phyloP scores from a whole-genome alignment of 2,329 filamentous ascomycete species.

The Aspergillus sp. region DNA sequence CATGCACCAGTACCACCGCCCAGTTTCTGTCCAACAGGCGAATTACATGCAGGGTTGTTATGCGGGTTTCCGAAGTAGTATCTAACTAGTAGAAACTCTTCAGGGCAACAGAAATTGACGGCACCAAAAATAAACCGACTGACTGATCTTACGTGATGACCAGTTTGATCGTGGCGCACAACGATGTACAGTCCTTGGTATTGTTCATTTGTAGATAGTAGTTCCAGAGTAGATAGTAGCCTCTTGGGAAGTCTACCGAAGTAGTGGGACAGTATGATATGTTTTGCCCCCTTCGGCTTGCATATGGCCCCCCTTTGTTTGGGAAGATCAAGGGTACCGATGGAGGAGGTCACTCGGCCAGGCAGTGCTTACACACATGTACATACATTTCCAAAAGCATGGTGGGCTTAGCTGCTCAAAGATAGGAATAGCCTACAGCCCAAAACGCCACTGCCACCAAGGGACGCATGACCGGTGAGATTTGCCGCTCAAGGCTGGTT shows the following conservation, averaged over 20 bases:
- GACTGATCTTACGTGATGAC: background rate
- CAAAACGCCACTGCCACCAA: background rate
- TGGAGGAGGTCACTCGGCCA: background rate
- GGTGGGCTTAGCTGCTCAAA: background rate
- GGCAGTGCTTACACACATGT: too few species aligned
- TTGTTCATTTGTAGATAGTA: background rate
- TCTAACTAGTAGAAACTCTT: background rate
- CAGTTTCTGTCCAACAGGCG: background rate
- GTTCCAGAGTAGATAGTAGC: background rate
- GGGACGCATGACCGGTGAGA: background rate
- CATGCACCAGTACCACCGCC: background rate
- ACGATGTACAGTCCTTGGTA: background rate
- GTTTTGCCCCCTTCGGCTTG: background rate
- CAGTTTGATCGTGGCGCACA: background rate
- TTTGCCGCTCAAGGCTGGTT: background rate
- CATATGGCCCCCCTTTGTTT: background rate
- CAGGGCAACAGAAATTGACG: background rate
- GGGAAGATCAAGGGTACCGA: background rate
- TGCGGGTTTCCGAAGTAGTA: slow-evolving; percentile 7
- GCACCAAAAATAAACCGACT: slow-evolving; percentile 1
- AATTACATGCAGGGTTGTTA: slow-evolving; percentile 6
- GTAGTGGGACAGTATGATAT: background rate
- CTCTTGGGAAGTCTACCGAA: background rate
- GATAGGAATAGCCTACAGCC: background rate
- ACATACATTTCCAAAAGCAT: background rate